Evolutionary conservation across 2,329 filamentous ascomycete species (phyloP), one percentile per base, ranked within the genome.

Genomic region (Xylariaceae sp.): DNA sequence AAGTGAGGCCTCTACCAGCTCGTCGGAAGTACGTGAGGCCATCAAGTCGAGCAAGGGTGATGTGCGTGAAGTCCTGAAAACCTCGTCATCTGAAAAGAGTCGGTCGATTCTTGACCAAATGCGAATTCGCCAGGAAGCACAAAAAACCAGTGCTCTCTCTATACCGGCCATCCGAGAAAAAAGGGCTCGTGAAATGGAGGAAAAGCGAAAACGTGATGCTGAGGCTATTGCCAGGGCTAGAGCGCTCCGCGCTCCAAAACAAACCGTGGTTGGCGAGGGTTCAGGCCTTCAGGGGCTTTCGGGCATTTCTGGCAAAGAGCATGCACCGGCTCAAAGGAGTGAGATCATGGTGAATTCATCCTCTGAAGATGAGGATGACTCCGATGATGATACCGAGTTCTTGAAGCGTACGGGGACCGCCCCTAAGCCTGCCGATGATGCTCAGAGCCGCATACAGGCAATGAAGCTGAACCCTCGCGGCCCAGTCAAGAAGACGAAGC

Each of bases 331-430:
- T 1, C 82, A 82, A 63, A 89, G 89, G 64, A 89, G 88, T 69
- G 91, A 93, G 64, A 91, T 97, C 73, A 96, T 97, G 91, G 90
- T 97, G 23, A 87, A 88, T 59, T 89, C 87, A 60, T 88, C 86
- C 2, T 91, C 94, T 62, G 88, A 90, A 62, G 87, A 90, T 51
- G 82, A 89, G 8, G 82, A 83, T 56, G 86, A 87, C 45, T 88
- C 89, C 10, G 82, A 91, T 2, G 80, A 82, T 2, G 78, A 80
- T 59, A 75, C 77, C 2, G 78, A 76, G 35, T 77, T 82, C 47
- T 69, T 85, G 7, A 80, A 74, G 34, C 77, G 76, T 13, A 75
- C 76, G 56, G 76, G 76, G 53, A 77, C 76, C 50, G 75, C 76
- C 54, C 74, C 76, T 59, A 82, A 84, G 70, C 74, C 72, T 10